A percentile compares a stretch with the other conserved stretches of the same genome.
Conservation (phyloP, 306 rosid species). For the Fagus sylvatica region DNA sequence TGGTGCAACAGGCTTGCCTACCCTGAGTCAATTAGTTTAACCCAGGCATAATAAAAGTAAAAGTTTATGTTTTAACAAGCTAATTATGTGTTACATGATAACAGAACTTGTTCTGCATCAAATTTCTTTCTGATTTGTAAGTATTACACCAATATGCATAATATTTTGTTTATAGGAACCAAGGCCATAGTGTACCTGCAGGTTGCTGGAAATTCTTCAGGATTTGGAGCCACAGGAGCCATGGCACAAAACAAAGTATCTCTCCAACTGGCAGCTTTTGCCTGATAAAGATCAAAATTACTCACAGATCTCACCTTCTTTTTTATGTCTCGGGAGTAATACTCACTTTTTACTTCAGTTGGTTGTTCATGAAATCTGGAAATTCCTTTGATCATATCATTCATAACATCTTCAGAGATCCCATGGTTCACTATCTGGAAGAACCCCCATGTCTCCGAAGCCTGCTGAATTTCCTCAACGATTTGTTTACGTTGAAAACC, state of each 20-base stretch:
- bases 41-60: no score
- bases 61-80: no score
- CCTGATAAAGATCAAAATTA: conserved; percentile 40
- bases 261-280: conserved; percentile 46
- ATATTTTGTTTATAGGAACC: no score
- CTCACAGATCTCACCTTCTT: conserved; percentile 38
- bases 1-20: neutral
- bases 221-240: conserved; percentile 29
- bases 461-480: neutral
- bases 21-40: neutral
- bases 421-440: conserved; percentile 53
- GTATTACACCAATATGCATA: no score
- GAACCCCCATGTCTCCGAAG: conserved; percentile 36
- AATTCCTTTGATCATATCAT: conserved; percentile 28
- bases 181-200: conserved; percentile 32
- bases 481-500: conserved; percentile 4
- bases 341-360: conserved; percentile 34
- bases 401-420: conserved; percentile 20
- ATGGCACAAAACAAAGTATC: conserved; percentile 40
- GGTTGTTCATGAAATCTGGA: conserved; percentile 45
- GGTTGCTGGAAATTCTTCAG: conserved; percentile 23
- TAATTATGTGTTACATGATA: no score
- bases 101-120: no score
- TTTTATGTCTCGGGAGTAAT: conserved; percentile 30
- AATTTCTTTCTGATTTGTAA: no score